Conservation (phyloP, 2,329 filamentous ascomycete species). For the Colletotrichum higginsianum region DNA sequence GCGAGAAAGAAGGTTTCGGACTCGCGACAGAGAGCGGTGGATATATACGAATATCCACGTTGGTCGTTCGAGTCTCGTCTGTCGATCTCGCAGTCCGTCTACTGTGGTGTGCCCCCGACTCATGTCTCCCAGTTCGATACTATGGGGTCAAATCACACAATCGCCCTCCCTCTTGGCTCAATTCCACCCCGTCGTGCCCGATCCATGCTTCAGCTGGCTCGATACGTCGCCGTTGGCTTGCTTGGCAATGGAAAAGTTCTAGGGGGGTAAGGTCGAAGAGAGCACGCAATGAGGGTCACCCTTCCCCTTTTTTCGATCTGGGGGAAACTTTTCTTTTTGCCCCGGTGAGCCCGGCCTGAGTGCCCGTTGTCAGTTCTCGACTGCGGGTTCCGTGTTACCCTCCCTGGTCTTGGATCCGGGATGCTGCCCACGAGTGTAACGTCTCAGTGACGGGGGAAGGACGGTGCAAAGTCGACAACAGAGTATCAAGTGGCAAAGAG, state of each 20-base stretch:
- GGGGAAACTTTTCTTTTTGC: neutral
- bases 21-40: neutral
- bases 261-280: neutral
- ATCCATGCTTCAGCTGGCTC: conserved; percentile 19
- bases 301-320: neutral
- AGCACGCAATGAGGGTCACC: conserved; percentile 31
- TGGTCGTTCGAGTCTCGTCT: too few relatives aligned
- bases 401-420: neutral
- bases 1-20: neutral
- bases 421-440: conserved; percentile 14
- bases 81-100: too few relatives aligned
- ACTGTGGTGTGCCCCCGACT: neutral
- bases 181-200: neutral
- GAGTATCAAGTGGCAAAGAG: too few relatives aligned
- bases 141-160: conserved; percentile 37
- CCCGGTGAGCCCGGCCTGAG: neutral
- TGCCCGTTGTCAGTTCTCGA: neutral
- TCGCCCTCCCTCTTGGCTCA: conserved; percentile 27
- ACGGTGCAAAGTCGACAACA: too few relatives aligned
- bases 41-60: neutral
- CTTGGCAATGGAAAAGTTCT: conserved; percentile 8
- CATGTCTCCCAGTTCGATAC: conserved; percentile 17
- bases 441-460: neutral
- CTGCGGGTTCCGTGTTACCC: neutral
- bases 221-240: neutral